phyloP scores from a whole-genome alignment of 331 rosid genomes.

The Prunus yedoensis region DNA sequence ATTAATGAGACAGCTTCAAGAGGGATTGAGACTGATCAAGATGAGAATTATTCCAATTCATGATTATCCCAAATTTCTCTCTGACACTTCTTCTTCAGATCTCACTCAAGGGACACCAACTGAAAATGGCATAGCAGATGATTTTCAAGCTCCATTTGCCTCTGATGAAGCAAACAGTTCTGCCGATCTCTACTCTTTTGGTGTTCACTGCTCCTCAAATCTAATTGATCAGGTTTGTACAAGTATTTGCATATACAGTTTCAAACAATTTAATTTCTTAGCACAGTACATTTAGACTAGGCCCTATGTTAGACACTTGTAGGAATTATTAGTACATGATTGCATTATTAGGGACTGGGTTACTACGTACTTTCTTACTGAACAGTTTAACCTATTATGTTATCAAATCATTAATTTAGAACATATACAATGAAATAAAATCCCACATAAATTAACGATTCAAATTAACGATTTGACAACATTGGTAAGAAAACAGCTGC shows the following conservation, averaged over 20 bases:
- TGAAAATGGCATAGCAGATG: conserved; percentile 54
- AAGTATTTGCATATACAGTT: neutral
- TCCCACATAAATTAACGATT: neutral
- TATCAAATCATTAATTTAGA: neutral
- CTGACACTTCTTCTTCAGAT: conserved; percentile 84
- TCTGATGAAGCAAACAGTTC: conserved; percentile 90
- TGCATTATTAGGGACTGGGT: neutral
- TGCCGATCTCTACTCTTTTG: conserved; percentile 50
- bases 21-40: conserved; percentile 39
- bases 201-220: conserved; percentile 49
- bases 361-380: neutral
- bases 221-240: conserved; percentile 62
- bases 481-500: neutral
- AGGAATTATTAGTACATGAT: neutral
- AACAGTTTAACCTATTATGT: neutral
- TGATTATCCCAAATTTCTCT: conserved; percentile 47
- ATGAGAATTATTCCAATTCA: conserved; percentile 41
- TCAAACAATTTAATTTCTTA: too few relatives aligned
- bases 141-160: conserved; percentile 60
- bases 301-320: too few relatives aligned
- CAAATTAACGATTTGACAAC: neutral
- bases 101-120: conserved; percentile 75
- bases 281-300: neutral
- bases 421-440: neutral
- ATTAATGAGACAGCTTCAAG: conserved; percentile 33